Evolutionary conservation across 208 protist genomes (phyloP), one percentile per base, ranked within the genome.

Genomic region (Leishmania braziliensis): DNA sequence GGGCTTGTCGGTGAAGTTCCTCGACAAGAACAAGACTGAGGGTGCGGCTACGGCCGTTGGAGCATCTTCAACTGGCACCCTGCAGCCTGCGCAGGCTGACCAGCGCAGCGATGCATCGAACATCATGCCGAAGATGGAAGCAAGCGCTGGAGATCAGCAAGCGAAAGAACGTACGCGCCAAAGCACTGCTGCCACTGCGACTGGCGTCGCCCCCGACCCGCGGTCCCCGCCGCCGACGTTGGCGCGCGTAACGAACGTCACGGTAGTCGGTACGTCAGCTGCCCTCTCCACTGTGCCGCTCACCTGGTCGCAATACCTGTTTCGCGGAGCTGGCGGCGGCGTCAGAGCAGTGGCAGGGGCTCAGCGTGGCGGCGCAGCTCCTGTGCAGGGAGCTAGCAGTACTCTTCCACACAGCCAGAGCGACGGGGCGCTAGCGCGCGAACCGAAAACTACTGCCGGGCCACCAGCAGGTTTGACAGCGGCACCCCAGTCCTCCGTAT

Each of bases 301-400:
- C 14, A 85, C 82, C 10, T 85, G 82, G 82, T 85, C 82, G 20
- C 72, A 85, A 50, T 79, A 85, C 20, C 54, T 85, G 1, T 81
- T 81, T 48, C 53, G 71, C 46, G 66, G 79, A 5, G 56, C 26
- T 54, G 46, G 36, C 36, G 39, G 26, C 56, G 29, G 53, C 12
- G 60, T 36, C 4, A 58, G 66, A 26, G 2, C 69, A 1, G 77
- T 73, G 9, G 23, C 46, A 23, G 62, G 69, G 39, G 23, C 9
- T 5, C 33, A 39, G 50, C 33, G 66, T 33, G 33, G 60, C 66
- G 48, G n/a, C 26, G 70, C n/a, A n/a, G 12, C 70, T 75, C 18
- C 10, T 23, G 20, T 26, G 66, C 65, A 16, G 36, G 75, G 14
- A 54, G 65, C 23, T 39, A 33, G 39, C 36, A 71, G 18, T 16